These are phyloP conservation scores for Vickermania ingenoplastis DNA, from an alignment of 208 protist genomes.

Conservation along the genomic window DNA sequence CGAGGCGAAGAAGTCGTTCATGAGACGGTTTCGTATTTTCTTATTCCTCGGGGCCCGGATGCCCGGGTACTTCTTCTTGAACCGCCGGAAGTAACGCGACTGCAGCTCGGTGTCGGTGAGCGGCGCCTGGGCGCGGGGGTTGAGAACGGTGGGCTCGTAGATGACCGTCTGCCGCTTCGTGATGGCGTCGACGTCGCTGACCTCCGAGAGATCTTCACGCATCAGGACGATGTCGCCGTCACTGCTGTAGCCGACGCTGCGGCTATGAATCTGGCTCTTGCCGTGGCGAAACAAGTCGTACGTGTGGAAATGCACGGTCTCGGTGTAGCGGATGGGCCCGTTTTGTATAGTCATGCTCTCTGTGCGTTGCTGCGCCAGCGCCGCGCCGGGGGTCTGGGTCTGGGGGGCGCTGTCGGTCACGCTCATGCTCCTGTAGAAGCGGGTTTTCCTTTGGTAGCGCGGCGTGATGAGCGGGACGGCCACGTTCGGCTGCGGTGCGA, in stretches of 20 bases:
- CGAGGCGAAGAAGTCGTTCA: slow-evolving; percentile 77
- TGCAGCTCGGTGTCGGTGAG: slow-evolving; percentile 41
- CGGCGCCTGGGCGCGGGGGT: slow-evolving; percentile 60
- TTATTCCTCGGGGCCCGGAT: slow-evolving; percentile 62
- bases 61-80: slow-evolving; percentile 76
- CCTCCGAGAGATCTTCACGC: slow-evolving; percentile 66
- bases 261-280: slow-evolving; percentile 53
- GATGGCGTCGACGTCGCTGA: slow-evolving; percentile 67
- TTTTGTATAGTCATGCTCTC: slow-evolving; percentile 59
- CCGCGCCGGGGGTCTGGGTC: slow-evolving; percentile 23
- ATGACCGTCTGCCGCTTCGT: slow-evolving; percentile 42
- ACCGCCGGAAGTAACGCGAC: slow-evolving; percentile 20
- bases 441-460: slow-evolving; percentile 67
- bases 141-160: slow-evolving; percentile 54
- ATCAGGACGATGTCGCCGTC: slow-evolving; percentile 75
- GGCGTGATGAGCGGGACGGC: slow-evolving; percentile 71
- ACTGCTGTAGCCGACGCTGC: slow-evolving; percentile 82
- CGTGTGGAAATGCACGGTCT: slow-evolving; percentile 76
- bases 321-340: slow-evolving; percentile 46
- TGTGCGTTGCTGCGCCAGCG: slow-evolving; percentile 42
- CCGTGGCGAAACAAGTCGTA: slow-evolving; percentile 81
- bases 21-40: slow-evolving; percentile 67
- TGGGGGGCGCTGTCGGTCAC: slow-evolving; percentile 50
- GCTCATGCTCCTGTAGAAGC: slow-evolving; percentile 35
- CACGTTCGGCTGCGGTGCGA: too few relatives aligned